Evolutionary conservation across 768 basidiomycete species (phyloP).

Genomic region (Mycena indigotica): DNA sequence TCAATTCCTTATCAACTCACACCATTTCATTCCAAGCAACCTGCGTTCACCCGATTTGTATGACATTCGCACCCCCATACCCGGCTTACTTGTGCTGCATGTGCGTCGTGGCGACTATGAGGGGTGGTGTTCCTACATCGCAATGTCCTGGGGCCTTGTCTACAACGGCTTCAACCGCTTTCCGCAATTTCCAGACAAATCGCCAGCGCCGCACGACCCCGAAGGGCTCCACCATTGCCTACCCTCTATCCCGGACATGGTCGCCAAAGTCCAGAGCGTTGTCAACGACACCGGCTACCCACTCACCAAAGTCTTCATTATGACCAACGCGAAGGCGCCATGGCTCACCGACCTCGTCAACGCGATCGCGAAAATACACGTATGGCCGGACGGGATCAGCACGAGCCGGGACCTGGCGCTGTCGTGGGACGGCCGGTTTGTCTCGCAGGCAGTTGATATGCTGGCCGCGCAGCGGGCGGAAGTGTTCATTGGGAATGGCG

Average conservation of each 20-base stretch:
- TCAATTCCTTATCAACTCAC: constrained; percentile 49
- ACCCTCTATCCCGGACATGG: constrained; percentile 53
- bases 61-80: constrained; percentile 28
- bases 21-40: constrained; percentile 36
- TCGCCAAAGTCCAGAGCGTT: constrained; percentile 35
- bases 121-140: constrained; percentile 45
- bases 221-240: constrained; percentile 46
- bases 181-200: constrained; percentile 51
- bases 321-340: constrained; percentile 60
- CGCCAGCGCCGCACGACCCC: constrained; percentile 27
- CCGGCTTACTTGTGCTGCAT: constrained; percentile 59
- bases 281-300: neutral
- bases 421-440: constrained; percentile 56
- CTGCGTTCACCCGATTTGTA: constrained; percentile 4
- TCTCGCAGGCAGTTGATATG: constrained; percentile 69
- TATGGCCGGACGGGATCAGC: constrained; percentile 50
- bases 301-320: constrained; percentile 56
- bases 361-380: constrained; percentile 37
- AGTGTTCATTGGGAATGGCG: constrained; percentile 72
- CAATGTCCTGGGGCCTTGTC: constrained; percentile 42
- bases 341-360: constrained; percentile 52
- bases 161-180: constrained; percentile 60
- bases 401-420: constrained; percentile 58
- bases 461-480: constrained; percentile 64
- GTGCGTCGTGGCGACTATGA: constrained; percentile 60